These are phyloP conservation scores for Helicocarpus griseus DNA, from an alignment of 2,329 filamentous ascomycete genomes.

Conservation along the genomic window DNA sequence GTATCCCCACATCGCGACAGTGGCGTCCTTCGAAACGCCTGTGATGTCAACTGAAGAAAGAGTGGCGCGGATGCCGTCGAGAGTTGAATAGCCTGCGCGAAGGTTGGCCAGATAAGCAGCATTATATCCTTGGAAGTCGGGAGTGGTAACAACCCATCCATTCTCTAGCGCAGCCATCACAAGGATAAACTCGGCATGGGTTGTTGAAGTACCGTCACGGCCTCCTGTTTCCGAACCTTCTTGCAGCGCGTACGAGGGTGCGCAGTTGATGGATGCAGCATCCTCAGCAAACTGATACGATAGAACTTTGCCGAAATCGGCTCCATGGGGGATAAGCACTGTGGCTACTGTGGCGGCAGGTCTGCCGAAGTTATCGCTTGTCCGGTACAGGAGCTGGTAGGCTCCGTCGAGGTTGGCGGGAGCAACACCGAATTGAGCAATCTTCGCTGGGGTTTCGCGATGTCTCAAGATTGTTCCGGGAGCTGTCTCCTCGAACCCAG, in stretches of 20 bases:
- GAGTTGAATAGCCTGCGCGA: constrained; percentile 34
- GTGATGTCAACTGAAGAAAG: constrained; percentile 21
- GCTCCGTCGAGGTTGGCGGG: constrained; percentile 16
- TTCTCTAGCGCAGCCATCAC: constrained; percentile 29
- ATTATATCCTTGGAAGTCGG: constrained; percentile 38
- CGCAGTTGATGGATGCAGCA: constrained; percentile 18
- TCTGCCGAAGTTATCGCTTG: constrained; percentile 27
- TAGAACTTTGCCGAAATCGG: constrained; percentile 24
- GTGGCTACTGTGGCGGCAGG: constrained; percentile 32
- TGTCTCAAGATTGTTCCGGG: constrained; percentile 21
- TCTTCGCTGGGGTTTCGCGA: constrained; percentile 16
- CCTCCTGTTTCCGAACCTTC: constrained; percentile 33
- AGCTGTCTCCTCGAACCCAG: constrained; percentile 17
- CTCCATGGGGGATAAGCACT: constrained; percentile 28
- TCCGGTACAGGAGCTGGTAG: constrained; percentile 34
- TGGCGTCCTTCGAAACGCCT: constrained; percentile 23
- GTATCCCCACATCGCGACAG: constrained; percentile 45
- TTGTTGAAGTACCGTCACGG: constrained; percentile 19
- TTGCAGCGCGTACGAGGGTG: constrained; percentile 20
- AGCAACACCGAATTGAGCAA: constrained; percentile 16
- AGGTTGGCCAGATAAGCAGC: constrained; percentile 36
- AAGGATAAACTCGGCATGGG: constrained; percentile 26
- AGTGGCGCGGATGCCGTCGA: constrained; percentile 37
- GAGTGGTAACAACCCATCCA: constrained; percentile 41
- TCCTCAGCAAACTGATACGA: constrained; percentile 35